Conservation (phyloP, 148 eudicot species). For the Pharnaceum exiguum region DNA sequence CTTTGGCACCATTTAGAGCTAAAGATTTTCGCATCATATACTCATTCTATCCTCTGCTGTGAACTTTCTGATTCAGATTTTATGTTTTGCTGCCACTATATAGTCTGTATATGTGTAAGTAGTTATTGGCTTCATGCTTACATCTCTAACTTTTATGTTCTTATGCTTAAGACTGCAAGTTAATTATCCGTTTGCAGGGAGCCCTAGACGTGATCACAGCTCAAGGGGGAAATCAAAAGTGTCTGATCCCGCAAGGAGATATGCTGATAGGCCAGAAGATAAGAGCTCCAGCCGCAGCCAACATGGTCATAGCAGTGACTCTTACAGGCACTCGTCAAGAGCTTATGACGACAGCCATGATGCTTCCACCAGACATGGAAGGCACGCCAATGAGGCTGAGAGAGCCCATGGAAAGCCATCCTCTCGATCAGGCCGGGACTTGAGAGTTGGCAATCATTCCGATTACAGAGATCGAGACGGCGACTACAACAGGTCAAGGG, state of each 20-base stretch:
- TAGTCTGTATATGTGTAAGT: not conserved
- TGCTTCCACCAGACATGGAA: conserved; percentile 43
- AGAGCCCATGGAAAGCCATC: conserved; percentile 47
- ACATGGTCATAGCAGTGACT: conserved; percentile 42
- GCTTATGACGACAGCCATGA: conserved; percentile 47
- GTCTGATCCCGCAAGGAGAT: conserved; percentile 33
- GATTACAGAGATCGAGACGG: conserved; percentile 39
- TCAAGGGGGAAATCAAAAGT: conserved; percentile 38
- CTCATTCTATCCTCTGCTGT: too few species aligned
- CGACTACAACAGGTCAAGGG: conserved; percentile 55
- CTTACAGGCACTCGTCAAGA: conserved; percentile 45
- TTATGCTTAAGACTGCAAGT: not conserved
- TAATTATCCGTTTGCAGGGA: conserved; percentile 32
- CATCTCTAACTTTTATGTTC: not conserved
- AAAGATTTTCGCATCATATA: too few species aligned
- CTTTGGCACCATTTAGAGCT: too few species aligned
- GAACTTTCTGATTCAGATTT: too few species aligned
- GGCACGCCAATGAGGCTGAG: conserved; percentile 48
- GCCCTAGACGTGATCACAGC: conserved; percentile 35
- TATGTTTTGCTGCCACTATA: too few species aligned
- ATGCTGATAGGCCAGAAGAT: conserved; percentile 41
- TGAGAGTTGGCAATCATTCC: conserved; percentile 27
- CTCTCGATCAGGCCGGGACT: conserved; percentile 42
- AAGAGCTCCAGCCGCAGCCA: conserved; percentile 32
- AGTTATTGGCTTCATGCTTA: not conserved